phyloP scores from a whole-genome alignment of 768 basidiomycete species.

The Tephrocybe sp. region DNA sequence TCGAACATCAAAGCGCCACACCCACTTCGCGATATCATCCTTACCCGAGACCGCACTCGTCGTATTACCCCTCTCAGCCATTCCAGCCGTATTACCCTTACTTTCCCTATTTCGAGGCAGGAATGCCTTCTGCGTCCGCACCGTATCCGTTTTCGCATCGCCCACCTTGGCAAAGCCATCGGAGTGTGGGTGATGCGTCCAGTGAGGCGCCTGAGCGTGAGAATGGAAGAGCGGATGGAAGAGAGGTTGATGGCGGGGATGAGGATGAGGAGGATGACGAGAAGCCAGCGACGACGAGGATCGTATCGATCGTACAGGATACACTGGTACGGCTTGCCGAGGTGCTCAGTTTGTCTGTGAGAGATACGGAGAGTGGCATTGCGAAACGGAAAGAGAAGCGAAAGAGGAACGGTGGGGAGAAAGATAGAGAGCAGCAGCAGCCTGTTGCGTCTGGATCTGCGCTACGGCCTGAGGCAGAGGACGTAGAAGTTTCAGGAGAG shows the following conservation, averaged over 20 bases:
- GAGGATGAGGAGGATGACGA: background rate
- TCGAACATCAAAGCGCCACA: background rate
- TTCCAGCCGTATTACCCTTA: background rate
- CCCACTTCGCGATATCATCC: slow-evolving; percentile 3
- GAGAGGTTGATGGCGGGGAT: slow-evolving; percentile 1
- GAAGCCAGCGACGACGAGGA: slow-evolving; percentile 5
- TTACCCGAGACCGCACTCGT: slow-evolving; percentile 3
- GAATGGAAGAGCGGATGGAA: slow-evolving; percentile 5
- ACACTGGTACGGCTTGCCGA: slow-evolving; percentile 10
- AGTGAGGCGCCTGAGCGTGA: background rate
- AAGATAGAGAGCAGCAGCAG: background rate
- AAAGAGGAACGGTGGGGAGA: background rate
- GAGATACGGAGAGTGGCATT: background rate
- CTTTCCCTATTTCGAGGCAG: background rate
- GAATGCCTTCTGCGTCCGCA: slow-evolving; percentile 7
- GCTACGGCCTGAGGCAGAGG: background rate
- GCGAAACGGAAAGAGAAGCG: background rate
- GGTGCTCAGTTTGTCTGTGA: background rate
- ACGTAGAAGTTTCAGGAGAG: too few species aligned
- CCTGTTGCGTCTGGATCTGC: background rate
- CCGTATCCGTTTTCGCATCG: background rate
- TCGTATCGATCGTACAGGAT: slow-evolving; percentile 13
- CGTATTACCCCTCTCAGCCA: slow-evolving; percentile 3
- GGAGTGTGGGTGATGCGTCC: background rate
- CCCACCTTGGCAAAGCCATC: too few species aligned